Evolutionary conservation across 257 asterid species (phyloP), one percentile per base, ranked within the genome.

Genomic region (Solanum chiquidenum): DNA sequence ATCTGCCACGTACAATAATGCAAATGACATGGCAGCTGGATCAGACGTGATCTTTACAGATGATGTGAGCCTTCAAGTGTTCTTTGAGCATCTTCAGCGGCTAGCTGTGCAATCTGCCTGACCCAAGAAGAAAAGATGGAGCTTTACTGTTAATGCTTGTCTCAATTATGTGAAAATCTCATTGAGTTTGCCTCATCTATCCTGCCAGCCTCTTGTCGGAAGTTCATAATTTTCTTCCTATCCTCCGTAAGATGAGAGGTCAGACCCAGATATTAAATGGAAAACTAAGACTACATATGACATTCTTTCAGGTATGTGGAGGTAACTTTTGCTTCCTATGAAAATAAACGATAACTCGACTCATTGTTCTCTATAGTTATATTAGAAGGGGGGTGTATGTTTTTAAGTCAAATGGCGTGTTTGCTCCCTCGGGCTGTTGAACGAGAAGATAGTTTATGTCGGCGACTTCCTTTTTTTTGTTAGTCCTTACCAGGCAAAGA

Each of bases 1-100:
- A 9, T 97, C 99, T 23, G 98, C 99, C 77, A 95, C 99, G 9
- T 94, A 97, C 93, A 95, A 89, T 64, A 97, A 93, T 88, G 96
- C 98, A 58, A 91, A 93, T 23, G 98, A 96, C 88, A 94, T 93
- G 99, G 93, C 94, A 76, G 91, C 96, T 38, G 99, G 99, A 11
- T 91, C 98, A 1, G 99, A 97, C 71, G 94, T 97, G 69, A 97
- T 97, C 88, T 95, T 95, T 91, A 97, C 99, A 1, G 99, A 97
- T 90, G 99, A 97, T 77, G 99, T 95, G 90, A 95, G 98, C 87
- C 96, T 97, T 82, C 96, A 95, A 90, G 98, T 96, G 35, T 97
- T 97, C 89, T 90, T 93, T 9, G 99, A 97, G 91, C 99, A 97
- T 91, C 99, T 97, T 87, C 98, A 95, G 91, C 92, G 98, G 92